phyloP scores from a whole-genome alignment of 805 yeast genomes.

The Grigorovia transvaalensis region DNA sequence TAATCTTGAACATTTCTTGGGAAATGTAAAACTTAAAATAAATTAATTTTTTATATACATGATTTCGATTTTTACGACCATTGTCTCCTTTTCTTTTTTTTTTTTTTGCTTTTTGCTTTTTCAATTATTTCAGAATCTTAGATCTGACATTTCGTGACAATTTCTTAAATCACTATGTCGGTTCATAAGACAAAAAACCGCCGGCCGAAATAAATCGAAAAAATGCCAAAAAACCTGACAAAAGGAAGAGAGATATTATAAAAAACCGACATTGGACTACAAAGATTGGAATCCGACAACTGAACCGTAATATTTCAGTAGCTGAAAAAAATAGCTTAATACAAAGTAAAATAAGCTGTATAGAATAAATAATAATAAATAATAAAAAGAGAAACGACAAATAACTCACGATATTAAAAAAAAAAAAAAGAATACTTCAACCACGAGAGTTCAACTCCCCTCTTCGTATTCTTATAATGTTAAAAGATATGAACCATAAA shows the following conservation, averaged over 20 bases:
- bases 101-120: not conserved
- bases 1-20: too few relatives aligned
- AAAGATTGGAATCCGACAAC: not conserved
- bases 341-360: too few relatives aligned
- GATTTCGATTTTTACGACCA: not conserved
- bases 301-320: not conserved
- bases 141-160: not conserved
- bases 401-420: too few relatives aligned
- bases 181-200: not conserved
- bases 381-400: too few relatives aligned
- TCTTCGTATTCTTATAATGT: slow-evolving; percentile 7
- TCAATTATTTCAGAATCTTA: too few relatives aligned
- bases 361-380: too few relatives aligned
- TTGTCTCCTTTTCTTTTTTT: not conserved
- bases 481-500: slow-evolving; percentile 49
- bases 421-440: too few relatives aligned
- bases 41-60: too few relatives aligned
- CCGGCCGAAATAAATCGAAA: not conserved
- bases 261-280: not conserved
- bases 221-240: not conserved
- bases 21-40: too few relatives aligned
- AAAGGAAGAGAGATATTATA: too few relatives aligned
- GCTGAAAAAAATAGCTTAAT: too few relatives aligned
- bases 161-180: not conserved
- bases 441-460: not conserved